phyloP scores from a whole-genome alignment of 1,284 basidiomycete species.

The Sphagnurus paluster region DNA sequence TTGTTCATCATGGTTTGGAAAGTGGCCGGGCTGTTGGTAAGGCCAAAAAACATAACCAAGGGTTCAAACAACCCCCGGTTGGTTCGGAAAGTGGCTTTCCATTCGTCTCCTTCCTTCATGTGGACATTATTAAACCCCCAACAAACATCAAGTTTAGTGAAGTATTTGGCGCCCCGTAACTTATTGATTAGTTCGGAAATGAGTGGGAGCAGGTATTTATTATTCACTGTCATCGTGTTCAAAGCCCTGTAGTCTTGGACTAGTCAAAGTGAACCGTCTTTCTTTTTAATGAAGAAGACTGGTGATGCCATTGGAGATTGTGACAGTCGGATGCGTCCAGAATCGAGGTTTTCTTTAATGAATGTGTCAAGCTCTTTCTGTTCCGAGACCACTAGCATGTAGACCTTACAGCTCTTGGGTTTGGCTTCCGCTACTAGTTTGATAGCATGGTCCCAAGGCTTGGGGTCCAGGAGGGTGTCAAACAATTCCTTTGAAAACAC shows the following conservation, averaged over 20 bases:
- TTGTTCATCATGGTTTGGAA: slow-evolving; percentile 29
- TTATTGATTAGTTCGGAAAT: slow-evolving; percentile 33
- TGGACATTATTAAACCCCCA: slow-evolving; percentile 27
- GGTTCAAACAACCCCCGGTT: slow-evolving; percentile 32
- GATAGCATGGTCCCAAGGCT: slow-evolving; percentile 27
- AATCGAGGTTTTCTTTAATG: slow-evolving; percentile 31
- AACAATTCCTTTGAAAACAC: not conserved
- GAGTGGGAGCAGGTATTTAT: slow-evolving; percentile 36
- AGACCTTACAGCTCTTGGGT: slow-evolving; percentile 22
- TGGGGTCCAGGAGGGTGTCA: slow-evolving; percentile 8
- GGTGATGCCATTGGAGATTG: slow-evolving; percentile 33
- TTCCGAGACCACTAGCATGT: slow-evolving; percentile 27
- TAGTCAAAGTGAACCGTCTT: slow-evolving; percentile 34
- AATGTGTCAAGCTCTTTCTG: slow-evolving; percentile 27
- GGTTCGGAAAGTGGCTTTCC: slow-evolving; percentile 32
- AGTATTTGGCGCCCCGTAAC: slow-evolving; percentile 11
- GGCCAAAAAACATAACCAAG: slow-evolving; percentile 34
- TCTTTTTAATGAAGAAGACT: slow-evolving; percentile 47
- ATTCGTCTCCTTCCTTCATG: slow-evolving; percentile 21
- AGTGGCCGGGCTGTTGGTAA: slow-evolving; percentile 33
- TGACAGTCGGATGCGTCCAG: slow-evolving; percentile 25
- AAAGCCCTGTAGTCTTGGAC: slow-evolving; percentile 36
- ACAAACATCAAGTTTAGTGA: not conserved
- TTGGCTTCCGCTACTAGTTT: slow-evolving; percentile 20
- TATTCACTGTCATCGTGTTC: slow-evolving; percentile 37